A percentile compares a stretch with the other conserved stretches of the same genome.
These are phyloP conservation scores for Solanum lycopersicoides DNA, from an alignment of 257 asterid genomes.

Conservation along the genomic window DNA sequence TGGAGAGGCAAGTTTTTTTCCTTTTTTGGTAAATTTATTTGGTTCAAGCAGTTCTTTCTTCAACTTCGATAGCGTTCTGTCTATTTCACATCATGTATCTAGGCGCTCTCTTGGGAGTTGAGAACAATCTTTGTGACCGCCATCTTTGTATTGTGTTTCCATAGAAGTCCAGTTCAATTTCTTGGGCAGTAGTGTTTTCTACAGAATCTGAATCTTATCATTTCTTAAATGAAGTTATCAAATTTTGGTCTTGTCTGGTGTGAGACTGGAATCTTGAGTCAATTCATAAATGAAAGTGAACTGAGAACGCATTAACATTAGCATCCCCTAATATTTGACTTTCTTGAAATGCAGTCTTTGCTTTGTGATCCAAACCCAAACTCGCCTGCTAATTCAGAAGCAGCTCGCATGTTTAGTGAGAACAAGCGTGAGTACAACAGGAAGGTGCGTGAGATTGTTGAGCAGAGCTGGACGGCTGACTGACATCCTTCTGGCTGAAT, in stretches of 20 bases:
- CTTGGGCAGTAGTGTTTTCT: neutral
- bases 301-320: neutral
- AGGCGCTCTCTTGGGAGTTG: neutral
- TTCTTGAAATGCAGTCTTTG: constrained; percentile 45
- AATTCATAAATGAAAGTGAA: neutral
- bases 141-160: neutral
- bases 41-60: neutral
- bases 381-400: constrained; percentile 93
- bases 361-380: constrained; percentile 89
- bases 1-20: neutral
- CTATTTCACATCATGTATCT: neutral
- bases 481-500: constrained; percentile 5
- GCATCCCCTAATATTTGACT: neutral
- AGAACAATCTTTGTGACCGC: neutral
- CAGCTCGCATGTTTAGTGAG: constrained; percentile 83
- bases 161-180: neutral
- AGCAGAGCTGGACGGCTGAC: constrained; percentile 96
- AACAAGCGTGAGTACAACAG: constrained; percentile 90
- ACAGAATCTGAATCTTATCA: neutral
- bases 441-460: constrained; percentile 83
- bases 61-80: neutral
- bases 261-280: neutral
- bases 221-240: neutral
- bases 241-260: neutral
- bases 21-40: neutral